Base-by-base conservation (phyloP, 768 basidiomycete genomes). In the Holtermannia corniformis region DNA sequence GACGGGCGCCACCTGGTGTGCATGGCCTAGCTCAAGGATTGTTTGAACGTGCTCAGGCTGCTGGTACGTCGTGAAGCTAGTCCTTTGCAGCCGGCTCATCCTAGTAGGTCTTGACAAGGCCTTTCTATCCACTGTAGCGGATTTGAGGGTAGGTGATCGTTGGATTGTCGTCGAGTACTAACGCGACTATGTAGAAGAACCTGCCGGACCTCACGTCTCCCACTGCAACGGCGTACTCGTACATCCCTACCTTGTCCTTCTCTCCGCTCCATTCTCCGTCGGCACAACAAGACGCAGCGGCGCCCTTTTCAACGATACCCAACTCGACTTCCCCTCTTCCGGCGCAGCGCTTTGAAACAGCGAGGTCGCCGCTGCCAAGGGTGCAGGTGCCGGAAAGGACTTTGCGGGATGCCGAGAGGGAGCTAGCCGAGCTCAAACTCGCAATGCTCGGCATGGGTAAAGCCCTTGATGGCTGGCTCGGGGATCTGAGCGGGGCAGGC, bases 191-290 rank as follows among this genome's bases (percentile, higher is more conserved):
- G 2, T 56, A 89, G 87, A 82, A 81, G 50, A 92, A 88, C 68
- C 79, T 93, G 12, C 88, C 90, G 1, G 90, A 93, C 59, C 64
- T 91, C n/a, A 76, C 84, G 11, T 78, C 79, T 7, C 81, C 82
- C 12, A 76, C 90, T 12, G 78, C 79, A 20, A 74, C 84, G 4
- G 78, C 82, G 1, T 77, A 70, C 40, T 61, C 68, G 3, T 72
- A 68, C 44, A 50, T 68, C 3, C 66, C 66, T 3, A 64, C 50
- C 50, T 50, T 65, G 1, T 60, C 65, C 5, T 67, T 68, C 52
- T 62, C 64, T 5, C 66, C 66, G n/a, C 22, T 42, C 1, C 41
- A 57, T 5, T n/a, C 59, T 0, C 50, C 58, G 13, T 16, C 45
- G 14, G 11, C 10, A 2, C 53, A 56, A 25, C 58, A 63, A 25